Percentiles rank a stretch among this genome's conserved stretches.
These are phyloP conservation scores for Sclerotinia spermophila DNA, from an alignment of 2,329 filamentous ascomycete genomes.

Conservation along the genomic window DNA sequence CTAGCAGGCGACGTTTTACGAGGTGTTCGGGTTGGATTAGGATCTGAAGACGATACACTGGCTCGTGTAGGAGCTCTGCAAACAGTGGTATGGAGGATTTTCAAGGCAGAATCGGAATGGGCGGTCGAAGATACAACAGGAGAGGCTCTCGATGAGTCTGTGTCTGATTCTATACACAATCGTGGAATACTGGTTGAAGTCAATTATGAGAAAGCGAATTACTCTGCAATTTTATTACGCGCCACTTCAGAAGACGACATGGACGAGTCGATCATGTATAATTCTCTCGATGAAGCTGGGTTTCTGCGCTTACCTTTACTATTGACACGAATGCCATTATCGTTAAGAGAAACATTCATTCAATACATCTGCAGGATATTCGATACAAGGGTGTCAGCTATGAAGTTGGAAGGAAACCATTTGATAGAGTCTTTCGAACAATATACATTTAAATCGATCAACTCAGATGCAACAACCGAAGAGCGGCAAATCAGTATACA, in stretches of 20 bases:
- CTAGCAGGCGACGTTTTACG: conserved; percentile 45
- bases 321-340: conserved; percentile 44
- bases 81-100: conserved; percentile 41
- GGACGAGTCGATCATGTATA: conserved; percentile 22
- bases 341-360: conserved; percentile 42
- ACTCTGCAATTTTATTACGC: conserved; percentile 32
- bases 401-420: conserved; percentile 40
- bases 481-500: conserved; percentile 23
- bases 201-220: conserved; percentile 34
- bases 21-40: conserved; percentile 44
- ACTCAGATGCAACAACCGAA: conserved; percentile 23
- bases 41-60: conserved; percentile 36
- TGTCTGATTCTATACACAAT: conserved; percentile 23
- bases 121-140: conserved; percentile 20
- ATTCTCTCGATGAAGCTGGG: conserved; percentile 21
- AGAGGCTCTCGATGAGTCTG: background rate
- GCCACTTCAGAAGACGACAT: conserved; percentile 16
- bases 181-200: conserved; percentile 32
- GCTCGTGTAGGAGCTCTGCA: conserved; percentile 42
- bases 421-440: conserved; percentile 36
- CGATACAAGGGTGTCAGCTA: conserved; percentile 41
- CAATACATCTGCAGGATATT: conserved; percentile 44
- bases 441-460: conserved; percentile 31
- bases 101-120: conserved; percentile 42
- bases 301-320: conserved; percentile 45